phyloP scores from a whole-genome alignment of 2,329 filamentous ascomycete species.

The Westerdykella aurantiaca region DNA sequence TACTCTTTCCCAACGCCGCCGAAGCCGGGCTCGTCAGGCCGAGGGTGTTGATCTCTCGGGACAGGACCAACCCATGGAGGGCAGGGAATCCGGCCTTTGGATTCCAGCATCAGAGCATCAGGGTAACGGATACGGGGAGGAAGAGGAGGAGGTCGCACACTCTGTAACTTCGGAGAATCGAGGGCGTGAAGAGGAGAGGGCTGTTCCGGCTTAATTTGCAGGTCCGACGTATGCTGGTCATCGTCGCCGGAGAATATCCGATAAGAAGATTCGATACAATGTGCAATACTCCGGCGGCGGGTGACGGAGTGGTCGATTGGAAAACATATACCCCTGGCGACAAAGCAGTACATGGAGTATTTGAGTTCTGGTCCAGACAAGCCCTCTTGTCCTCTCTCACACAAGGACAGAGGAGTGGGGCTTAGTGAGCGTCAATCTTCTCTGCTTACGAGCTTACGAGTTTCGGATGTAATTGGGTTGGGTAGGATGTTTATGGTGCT shows the following conservation, averaged over 20 bases:
- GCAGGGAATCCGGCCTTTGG: conserved; percentile 72
- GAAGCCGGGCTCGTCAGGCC: conserved; percentile 53
- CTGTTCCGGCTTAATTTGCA: conserved; percentile 8
- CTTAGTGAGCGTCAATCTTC: background rate
- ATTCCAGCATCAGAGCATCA: conserved; percentile 66
- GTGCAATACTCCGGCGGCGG: background rate
- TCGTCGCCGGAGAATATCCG: background rate
- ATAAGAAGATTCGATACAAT: background rate
- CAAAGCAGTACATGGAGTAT: too few relatives aligned
- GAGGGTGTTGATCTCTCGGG: conserved; percentile 76
- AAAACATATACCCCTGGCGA: too few relatives aligned
- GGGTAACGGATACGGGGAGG: conserved; percentile 58
- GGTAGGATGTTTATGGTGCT: background rate
- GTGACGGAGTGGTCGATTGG: background rate
- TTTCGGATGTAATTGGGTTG: background rate
- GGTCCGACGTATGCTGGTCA: background rate
- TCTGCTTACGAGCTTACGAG: background rate
- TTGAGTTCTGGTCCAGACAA: background rate
- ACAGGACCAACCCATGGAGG: conserved; percentile 73
- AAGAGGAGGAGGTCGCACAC: conserved; percentile 56
- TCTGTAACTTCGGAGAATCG: conserved; percentile 39
- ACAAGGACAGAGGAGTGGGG: background rate
- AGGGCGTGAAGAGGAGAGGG: conserved; percentile 45
- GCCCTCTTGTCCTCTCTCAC: background rate
- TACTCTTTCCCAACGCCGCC: conserved; percentile 76